phyloP scores from a whole-genome alignment of 2,329 filamentous ascomycete species.

The Akanthomyces muscarius region DNA sequence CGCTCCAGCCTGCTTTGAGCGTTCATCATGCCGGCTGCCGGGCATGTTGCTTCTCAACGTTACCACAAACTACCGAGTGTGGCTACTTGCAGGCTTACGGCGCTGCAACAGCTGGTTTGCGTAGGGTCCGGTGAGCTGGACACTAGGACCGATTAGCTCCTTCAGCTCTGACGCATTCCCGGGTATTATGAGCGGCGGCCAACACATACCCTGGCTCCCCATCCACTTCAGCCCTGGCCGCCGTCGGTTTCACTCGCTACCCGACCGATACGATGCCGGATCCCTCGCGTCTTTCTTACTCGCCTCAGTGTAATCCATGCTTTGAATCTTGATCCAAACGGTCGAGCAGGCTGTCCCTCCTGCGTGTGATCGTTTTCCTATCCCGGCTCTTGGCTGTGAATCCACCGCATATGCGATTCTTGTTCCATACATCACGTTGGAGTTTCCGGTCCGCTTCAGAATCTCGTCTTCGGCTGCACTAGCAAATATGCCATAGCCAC shows the following conservation, averaged over 20 bases:
- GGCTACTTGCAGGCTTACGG: too few relatives aligned
- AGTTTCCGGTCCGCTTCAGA: background rate
- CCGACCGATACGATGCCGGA: constrained; percentile 12
- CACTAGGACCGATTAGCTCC: background rate
- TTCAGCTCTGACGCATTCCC: background rate
- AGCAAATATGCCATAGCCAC: background rate
- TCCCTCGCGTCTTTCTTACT: background rate
- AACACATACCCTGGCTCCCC: background rate
- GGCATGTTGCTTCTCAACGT: background rate
- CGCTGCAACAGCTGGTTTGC: too few relatives aligned
- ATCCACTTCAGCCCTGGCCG: background rate
- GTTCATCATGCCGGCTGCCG: background rate
- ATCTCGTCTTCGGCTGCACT: background rate
- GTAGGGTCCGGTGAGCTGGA: background rate
- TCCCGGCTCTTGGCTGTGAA: background rate
- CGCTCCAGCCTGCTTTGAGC: background rate
- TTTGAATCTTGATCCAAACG: background rate
- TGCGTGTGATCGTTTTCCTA: background rate
- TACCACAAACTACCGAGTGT: too few relatives aligned
- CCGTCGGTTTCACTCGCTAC: background rate
- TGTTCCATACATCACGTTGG: background rate
- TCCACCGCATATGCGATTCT: background rate
- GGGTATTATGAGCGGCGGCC: background rate
- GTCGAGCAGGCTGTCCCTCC: background rate
- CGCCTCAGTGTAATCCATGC: too few relatives aligned